These are phyloP conservation scores for Globisporangium acanthophoron DNA, from an alignment of 352 stramenopile species.

Conservation along the genomic window DNA sequence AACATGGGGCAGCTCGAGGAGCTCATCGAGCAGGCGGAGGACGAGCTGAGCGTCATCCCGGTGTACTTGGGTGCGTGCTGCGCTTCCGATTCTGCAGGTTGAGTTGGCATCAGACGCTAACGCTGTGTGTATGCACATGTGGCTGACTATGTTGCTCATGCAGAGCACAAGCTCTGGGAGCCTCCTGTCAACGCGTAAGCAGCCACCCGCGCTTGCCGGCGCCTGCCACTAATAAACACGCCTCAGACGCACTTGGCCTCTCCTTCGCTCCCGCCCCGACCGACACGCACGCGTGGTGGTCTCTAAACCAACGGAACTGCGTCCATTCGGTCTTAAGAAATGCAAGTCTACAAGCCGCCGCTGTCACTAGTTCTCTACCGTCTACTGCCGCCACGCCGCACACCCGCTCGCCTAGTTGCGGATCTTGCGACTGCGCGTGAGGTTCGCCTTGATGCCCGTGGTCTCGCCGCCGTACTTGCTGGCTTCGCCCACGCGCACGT, in stretches of 20 bases:
- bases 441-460: conserved; percentile 88
- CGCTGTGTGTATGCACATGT: too few relatives aligned
- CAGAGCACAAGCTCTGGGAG: conserved; percentile 87
- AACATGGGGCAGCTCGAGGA: conserved; percentile 87
- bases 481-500: conserved; percentile 84
- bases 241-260: not conserved
- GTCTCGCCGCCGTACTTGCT: conserved; percentile 86
- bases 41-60: conserved; percentile 81
- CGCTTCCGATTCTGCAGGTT: not conserved
- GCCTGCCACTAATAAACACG: conserved; percentile 11
- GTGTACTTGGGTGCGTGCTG: conserved; percentile 69
- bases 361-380: conserved; percentile 5
- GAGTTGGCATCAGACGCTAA: not conserved
- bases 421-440: conserved; percentile 88
- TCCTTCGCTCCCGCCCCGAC: too few relatives aligned
- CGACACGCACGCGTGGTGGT: too few relatives aligned
- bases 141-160: not conserved
- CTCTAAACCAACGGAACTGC: not conserved
- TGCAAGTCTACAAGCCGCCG: conserved; percentile 14
- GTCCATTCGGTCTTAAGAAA: conserved; percentile 6
- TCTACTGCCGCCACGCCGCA: not conserved
- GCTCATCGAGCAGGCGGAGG: conserved; percentile 83
- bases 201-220: not conserved
- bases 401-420: conserved; percentile 45
- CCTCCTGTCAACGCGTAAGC: conserved; percentile 49